Evolutionary conservation across 2,329 filamentous ascomycete species (phyloP).

Genomic region (Claviceps sp.): DNA sequence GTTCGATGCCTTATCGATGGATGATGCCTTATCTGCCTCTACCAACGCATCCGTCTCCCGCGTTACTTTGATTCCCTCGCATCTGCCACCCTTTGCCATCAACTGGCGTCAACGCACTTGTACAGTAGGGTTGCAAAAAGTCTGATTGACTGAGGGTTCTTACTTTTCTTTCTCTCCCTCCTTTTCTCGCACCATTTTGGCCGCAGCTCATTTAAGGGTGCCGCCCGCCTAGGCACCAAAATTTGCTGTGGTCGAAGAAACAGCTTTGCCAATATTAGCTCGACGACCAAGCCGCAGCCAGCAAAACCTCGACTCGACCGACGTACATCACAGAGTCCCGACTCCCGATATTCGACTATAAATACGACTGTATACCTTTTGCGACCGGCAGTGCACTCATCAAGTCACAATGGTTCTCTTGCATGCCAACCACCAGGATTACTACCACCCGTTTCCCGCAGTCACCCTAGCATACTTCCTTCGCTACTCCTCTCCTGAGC

Average conservation of each 20-base stretch:
- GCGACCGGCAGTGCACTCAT: neutral
- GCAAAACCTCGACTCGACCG: neutral
- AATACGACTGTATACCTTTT: neutral
- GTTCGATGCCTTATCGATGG: slow-evolving; percentile 8
- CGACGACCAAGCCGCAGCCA: slow-evolving; percentile 7
- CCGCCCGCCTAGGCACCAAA: slow-evolving; percentile 5
- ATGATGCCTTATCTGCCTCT: neutral
- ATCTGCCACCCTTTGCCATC: neutral
- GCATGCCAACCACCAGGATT: slow-evolving; percentile 55
- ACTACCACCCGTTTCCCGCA: slow-evolving; percentile 71
- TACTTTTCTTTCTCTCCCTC: neutral
- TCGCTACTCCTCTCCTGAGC: slow-evolving; percentile 57
- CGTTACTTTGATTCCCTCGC: neutral
- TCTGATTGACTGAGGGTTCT: slow-evolving; percentile 2
- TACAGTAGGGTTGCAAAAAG: slow-evolving; percentile 2
- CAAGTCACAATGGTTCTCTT: slow-evolving; percentile 44
- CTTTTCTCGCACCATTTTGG: neutral
- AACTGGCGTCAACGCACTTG: slow-evolving; percentile 2
- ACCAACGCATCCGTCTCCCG: neutral
- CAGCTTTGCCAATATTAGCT: slow-evolving; percentile 12
- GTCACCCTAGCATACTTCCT: slow-evolving; percentile 84
- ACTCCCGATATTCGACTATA: neutral
- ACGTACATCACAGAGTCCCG: slow-evolving; percentile 3
- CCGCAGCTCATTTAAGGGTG: neutral
- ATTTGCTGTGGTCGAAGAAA: slow-evolving; percentile 10